Evolutionary conservation across 2,329 filamentous ascomycete species (phyloP).

Genomic region (Colletotrichum paranaense): DNA sequence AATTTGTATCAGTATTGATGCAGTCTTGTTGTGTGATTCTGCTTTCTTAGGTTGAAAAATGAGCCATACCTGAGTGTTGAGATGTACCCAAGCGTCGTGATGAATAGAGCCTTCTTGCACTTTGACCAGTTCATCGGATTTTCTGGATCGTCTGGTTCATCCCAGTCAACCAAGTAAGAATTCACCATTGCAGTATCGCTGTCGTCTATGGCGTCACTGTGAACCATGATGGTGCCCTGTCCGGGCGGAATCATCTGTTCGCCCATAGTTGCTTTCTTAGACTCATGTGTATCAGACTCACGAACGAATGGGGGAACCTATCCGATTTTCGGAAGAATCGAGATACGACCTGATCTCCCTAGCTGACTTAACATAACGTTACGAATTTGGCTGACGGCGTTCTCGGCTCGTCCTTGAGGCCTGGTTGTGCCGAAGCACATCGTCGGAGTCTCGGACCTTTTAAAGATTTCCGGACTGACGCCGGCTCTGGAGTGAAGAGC

Average conservation of each 20-base stretch:
- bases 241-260: background rate
- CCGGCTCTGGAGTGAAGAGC: background rate
- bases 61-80: background rate
- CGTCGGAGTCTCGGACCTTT: background rate
- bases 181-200: background rate
- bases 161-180: background rate
- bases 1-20: background rate
- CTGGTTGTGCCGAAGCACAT: background rate
- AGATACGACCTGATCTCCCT: background rate
- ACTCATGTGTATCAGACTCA: background rate
- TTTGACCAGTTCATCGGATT: slow-evolving; percentile 64
- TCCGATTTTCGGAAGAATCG: background rate
- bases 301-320: background rate
- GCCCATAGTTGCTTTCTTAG: background rate
- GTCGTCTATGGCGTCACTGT: background rate
- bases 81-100: slow-evolving; percentile 60
- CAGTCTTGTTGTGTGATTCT: background rate
- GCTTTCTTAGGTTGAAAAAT: too few species aligned
- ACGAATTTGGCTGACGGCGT: background rate
- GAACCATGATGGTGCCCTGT: background rate
- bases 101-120: slow-evolving; percentile 57
- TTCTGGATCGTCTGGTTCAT: slow-evolving; percentile 48
- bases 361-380: background rate
- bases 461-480: background rate
- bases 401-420: background rate